Conservation (phyloP, 192 early-diverging fungal genomes). For the Mortierella antarctica region DNA sequence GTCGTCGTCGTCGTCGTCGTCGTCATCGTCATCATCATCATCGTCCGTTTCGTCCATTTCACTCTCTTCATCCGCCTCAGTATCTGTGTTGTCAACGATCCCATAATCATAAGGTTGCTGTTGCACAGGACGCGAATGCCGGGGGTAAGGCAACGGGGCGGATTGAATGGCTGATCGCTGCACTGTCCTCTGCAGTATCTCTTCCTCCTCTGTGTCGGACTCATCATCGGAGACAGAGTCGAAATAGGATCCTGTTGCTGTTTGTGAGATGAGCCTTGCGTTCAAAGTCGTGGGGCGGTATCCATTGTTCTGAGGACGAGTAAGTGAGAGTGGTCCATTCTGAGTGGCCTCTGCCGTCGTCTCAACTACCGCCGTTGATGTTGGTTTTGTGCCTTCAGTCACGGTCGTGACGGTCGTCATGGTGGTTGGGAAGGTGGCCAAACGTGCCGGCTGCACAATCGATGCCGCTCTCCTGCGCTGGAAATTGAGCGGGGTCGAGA, state of each 20-base stretch:
- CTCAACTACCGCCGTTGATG: not conserved
- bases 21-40: slow-evolving; percentile 6
- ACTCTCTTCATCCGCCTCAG: not conserved
- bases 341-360: not conserved
- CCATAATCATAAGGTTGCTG: too few relatives aligned
- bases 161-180: not conserved
- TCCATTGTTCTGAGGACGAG: not conserved
- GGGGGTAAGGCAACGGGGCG: not conserved
- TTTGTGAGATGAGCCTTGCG: not conserved
- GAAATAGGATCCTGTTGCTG: slow-evolving; percentile 17
- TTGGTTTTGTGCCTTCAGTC: not conserved
- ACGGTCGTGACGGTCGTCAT: not conserved
- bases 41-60: not conserved
- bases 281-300: not conserved
- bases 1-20: not conserved
- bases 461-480: not conserved
- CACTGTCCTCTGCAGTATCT: not conserved
- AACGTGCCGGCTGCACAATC: not conserved
- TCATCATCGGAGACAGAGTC: slow-evolving; percentile 40
- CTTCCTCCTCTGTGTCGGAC: slow-evolving; percentile 21
- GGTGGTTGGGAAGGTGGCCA: not conserved
- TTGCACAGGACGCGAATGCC: not conserved
- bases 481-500: slow-evolving; percentile 1
- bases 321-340: too few relatives aligned
- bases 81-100: slow-evolving; percentile 2